These are phyloP conservation scores for Heliosperma pusillum DNA, from an alignment of 148 eudicot species.

Conservation along the genomic window DNA sequence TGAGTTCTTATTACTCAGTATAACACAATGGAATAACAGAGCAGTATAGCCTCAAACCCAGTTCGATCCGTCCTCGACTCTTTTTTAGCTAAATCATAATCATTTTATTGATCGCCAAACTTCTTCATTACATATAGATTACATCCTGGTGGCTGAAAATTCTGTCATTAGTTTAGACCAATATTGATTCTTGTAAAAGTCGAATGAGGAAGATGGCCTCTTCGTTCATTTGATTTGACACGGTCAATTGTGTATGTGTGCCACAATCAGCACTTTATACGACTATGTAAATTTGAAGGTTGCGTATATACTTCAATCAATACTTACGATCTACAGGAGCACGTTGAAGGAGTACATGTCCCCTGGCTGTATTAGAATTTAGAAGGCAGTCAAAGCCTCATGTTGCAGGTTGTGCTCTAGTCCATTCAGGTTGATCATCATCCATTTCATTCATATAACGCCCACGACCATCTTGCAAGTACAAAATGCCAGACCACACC, in stretches of 20 bases:
- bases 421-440: conserved; percentile 57
- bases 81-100: background rate
- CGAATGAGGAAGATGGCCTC: background rate
- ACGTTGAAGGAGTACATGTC: background rate
- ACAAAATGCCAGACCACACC: conserved; percentile 79
- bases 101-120: background rate
- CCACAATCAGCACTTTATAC: background rate
- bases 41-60: background rate
- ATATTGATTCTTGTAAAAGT: background rate
- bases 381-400: conserved; percentile 25
- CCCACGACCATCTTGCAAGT: conserved; percentile 64
- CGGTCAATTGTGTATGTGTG: background rate
- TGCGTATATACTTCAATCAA: conserved; percentile 7
- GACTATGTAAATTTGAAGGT: background rate
- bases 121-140: background rate
- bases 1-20: background rate
- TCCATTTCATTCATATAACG: conserved; percentile 44
- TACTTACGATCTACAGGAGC: background rate
- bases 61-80: background rate
- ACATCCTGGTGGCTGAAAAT: background rate
- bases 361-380: background rate
- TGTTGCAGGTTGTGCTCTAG: conserved; percentile 52
- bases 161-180: background rate
- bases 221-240: background rate
- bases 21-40: background rate